Evolutionary conservation across 805 yeast genomes (phyloP), one percentile per base, ranked within the genome.

Genomic region (Kazachstania psychrophila): DNA sequence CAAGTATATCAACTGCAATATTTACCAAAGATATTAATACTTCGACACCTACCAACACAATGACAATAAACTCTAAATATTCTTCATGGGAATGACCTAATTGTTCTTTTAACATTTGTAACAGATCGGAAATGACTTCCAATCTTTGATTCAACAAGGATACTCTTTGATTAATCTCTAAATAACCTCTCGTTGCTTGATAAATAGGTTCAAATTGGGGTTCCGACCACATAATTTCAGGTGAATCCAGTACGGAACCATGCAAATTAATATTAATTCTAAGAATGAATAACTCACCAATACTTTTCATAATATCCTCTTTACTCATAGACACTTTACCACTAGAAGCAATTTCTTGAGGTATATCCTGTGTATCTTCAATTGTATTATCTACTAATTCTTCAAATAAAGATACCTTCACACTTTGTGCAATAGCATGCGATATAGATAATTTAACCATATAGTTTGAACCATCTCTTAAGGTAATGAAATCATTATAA

Each of bases 151-250:
- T 92, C 37, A 92, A 65, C 39, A 92, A 65, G 18, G 87, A 79
- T 0, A 89, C 97, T 33, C 98, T 67, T 61, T 89, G 97, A 55
- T 88, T 88, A 49, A 92, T 92, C 54, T 92, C 98, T 43, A 92
- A 61, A 59, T 89, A 89, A 1, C 96, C 96, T 57, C 97, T 75
- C 2, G 95, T 87, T 0, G 97, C 96, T 59, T 88, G 96, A 61
- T 92, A 92, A 36, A 89, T 87, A 1, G 98, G 98, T 56, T 92
- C 98, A 43, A 92, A 67, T 53, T 88, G 96, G 2, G 98, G 98
- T 58, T 92, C 97, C 0, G 96, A 77, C 98, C 98, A 92, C 96
- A 92, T 87, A 40, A 92, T 73, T 59, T 92, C 98, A 1, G 98
- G 98, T 2, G 95, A 84, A 58, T 92, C 98, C 43, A 92, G 66